These are phyloP conservation scores for Elongisporangium undulatum DNA, from an alignment of 352 stramenopile species.

Conservation along the genomic window DNA sequence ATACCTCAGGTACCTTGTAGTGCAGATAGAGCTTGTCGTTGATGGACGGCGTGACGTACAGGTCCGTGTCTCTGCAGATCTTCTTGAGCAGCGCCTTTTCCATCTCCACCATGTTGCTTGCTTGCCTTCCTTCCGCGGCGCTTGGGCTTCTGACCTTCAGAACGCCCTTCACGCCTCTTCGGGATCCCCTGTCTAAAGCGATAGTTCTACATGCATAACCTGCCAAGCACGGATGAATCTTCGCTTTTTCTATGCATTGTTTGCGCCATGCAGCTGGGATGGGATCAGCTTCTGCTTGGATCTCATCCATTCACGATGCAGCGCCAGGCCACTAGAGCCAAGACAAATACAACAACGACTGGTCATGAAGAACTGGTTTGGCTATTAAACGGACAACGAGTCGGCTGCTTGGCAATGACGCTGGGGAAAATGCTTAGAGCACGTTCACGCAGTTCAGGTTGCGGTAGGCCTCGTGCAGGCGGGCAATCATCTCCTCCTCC, in stretches of 20 bases:
- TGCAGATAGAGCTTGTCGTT: conserved; percentile 97
- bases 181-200: neutral
- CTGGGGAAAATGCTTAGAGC: conserved; percentile 31
- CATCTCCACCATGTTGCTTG: conserved; percentile 76
- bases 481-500: conserved; percentile 93
- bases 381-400: neutral
- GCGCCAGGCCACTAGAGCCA: neutral
- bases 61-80: conserved; percentile 87
- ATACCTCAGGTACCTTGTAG: conserved; percentile 70
- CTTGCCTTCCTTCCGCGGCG: neutral
- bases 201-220: neutral
- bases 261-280: neutral
- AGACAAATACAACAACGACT: neutral
- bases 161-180: neutral
- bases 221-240: neutral
- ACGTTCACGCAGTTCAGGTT: conserved; percentile 86
- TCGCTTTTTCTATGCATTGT: neutral
- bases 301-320: neutral
- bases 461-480: conserved; percentile 89
- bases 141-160: neutral
- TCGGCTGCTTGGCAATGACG: conserved; percentile 7
- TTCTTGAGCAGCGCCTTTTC: conserved; percentile 86
- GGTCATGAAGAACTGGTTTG: neutral
- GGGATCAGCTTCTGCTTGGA: neutral
- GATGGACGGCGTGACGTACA: conserved; percentile 90